Conservation (phyloP, 129 eudicot species). For the Arctium lappa region DNA sequence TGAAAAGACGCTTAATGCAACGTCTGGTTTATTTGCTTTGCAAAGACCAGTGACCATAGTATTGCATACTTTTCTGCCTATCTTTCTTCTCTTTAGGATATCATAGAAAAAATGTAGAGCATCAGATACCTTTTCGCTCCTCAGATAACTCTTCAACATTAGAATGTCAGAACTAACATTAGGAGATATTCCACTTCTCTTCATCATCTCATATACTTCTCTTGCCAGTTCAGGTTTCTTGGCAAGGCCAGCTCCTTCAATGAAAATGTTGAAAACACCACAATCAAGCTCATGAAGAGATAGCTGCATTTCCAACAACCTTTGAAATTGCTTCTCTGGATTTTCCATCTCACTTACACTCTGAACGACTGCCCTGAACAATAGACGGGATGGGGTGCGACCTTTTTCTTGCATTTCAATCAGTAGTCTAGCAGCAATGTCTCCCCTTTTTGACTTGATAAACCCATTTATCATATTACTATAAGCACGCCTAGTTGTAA, state of each 20-base stretch:
- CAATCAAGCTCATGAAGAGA: conserved; percentile 22
- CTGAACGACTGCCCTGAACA: conserved; percentile 43
- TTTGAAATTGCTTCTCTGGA: conserved; percentile 43
- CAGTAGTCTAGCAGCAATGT: conserved; percentile 59
- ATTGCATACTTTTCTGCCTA: conserved; percentile 42
- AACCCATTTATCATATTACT: conserved; percentile 52
- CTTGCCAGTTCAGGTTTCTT: conserved; percentile 58
- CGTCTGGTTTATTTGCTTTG: conserved; percentile 40
- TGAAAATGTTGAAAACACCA: conserved; percentile 43
- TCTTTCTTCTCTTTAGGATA: conserved; percentile 28
- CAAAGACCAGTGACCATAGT: conserved; percentile 61
- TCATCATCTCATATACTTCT: conserved; percentile 57
- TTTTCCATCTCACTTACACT: conserved; percentile 61
- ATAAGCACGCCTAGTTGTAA: conserved; percentile 41
- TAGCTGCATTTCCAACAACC: conserved; percentile 62
- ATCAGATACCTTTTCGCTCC: conserved; percentile 35
- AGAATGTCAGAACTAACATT: conserved; percentile 37
- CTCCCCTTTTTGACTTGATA: conserved; percentile 48
- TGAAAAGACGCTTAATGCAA: conserved; percentile 40
- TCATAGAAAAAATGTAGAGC: conserved; percentile 43
- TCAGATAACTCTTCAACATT: conserved; percentile 56
- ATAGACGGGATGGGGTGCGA: conserved; percentile 26
- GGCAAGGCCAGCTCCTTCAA: conserved; percentile 76
- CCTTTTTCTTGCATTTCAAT: conserved; percentile 90
- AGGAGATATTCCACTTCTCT: conserved; percentile 38